These are phyloP conservation scores for Scheffersomyces quercinus DNA, from an alignment of 1,139 yeast species.

Conservation along the genomic window DNA sequence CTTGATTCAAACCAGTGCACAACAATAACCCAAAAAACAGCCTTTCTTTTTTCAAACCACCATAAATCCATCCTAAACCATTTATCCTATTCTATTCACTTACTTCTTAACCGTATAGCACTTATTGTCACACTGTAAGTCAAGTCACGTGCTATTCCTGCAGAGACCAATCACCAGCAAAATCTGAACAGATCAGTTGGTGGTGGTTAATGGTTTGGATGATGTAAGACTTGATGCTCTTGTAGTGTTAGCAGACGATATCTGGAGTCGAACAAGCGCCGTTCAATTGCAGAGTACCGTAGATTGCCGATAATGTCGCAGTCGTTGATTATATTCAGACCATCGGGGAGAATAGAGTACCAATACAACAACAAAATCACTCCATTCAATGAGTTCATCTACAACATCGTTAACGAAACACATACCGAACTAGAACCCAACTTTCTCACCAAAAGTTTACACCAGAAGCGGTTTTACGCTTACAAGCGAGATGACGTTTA, in stretches of 20 bases:
- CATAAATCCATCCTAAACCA: no score
- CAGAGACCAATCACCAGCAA: no score
- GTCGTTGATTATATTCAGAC: slow-evolving; percentile 35
- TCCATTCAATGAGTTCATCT: slow-evolving; percentile 45
- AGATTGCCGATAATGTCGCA: slow-evolving; percentile 19
- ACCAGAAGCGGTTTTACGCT: slow-evolving; percentile 40
- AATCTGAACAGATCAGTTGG: not conserved
- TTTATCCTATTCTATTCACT: no score
- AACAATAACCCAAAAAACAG: no score
- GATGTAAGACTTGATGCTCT: no score
- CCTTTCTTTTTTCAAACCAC: no score
- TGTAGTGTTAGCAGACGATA: not conserved
- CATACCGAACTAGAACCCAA: slow-evolving; percentile 32
- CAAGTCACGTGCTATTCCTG: no score
- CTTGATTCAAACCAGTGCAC: no score
- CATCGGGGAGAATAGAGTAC: slow-evolving; percentile 40
- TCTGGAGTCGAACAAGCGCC: not conserved
- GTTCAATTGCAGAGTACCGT: not conserved
- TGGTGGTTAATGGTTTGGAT: not conserved
- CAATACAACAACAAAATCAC: slow-evolving; percentile 37
- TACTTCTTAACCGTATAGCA: no score
- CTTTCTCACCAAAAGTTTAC: slow-evolving; percentile 33
- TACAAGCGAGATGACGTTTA: slow-evolving; percentile 29
- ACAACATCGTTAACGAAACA: slow-evolving; percentile 40
- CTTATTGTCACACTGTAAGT: no score